Conservation (phyloP, 2,329 filamentous ascomycete genomes). For the Alternaria infectoria region DNA sequence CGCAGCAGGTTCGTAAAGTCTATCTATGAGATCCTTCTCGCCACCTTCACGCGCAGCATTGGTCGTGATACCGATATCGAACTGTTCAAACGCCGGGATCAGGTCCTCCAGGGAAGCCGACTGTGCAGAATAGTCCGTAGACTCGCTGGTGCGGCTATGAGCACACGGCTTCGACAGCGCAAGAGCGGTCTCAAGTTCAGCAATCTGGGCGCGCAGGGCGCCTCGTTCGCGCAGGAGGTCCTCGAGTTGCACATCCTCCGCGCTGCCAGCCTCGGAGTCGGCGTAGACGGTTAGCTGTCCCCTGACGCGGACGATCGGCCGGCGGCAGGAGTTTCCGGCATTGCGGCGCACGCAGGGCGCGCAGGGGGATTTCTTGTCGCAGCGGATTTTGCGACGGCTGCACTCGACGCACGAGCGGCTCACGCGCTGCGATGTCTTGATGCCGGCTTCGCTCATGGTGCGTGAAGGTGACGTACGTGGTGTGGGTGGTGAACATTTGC, state of each 20-base stretch:
- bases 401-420: conserved; percentile 16
- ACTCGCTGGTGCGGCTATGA: conserved; percentile 13
- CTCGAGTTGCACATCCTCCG: conserved; percentile 2
- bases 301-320: conserved; percentile 17
- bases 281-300: conserved; percentile 17
- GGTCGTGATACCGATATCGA: conserved; percentile 13
- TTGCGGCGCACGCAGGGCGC: conserved; percentile 14
- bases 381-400: conserved; percentile 17
- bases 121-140: conserved; percentile 5
- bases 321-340: conserved; percentile 13
- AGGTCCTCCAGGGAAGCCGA: conserved; percentile 13
- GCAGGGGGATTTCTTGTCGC: conserved; percentile 18
- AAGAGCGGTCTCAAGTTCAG: conserved; percentile 16
- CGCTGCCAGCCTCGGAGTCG: neutral
- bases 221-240: conserved; percentile 13
- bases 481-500: neutral
- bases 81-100: conserved; percentile 17
- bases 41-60: neutral
- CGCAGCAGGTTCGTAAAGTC: conserved; percentile 14
- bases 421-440: conserved; percentile 17
- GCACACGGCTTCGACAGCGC: conserved; percentile 17
- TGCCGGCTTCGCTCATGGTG: conserved; percentile 9
- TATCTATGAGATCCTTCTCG: conserved; percentile 11
- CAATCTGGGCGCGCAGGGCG: conserved; percentile 15
- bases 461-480: neutral